Evolutionary conservation across 2,329 filamentous ascomycete species (phyloP), one percentile per base, ranked within the genome.

Genomic region (Colletotrichum destructivum): DNA sequence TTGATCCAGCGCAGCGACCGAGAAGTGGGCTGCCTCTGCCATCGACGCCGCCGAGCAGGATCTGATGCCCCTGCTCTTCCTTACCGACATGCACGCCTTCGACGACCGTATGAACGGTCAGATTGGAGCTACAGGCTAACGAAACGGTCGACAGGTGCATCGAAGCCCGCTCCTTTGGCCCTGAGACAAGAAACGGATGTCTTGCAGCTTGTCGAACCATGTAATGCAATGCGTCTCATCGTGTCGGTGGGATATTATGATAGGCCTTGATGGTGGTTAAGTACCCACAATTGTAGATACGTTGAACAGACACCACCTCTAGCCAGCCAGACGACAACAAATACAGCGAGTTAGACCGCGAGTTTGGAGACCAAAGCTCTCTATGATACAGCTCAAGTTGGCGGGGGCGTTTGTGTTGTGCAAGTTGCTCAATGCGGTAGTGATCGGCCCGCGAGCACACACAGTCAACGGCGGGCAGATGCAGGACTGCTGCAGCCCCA

Each of bases 401-500:
- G 60, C 38, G 52, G 72, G 69, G 47, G 35, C 26, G 60, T 57
- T 61, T 65, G 69, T 64, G 69, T 66, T 62, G 72, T 72, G 69
- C 69, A 72, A 59, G 31, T 60, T 62, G 40, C 56, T 69, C 56
- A 11, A 62, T 11, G 31, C 65, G 47, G 63, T 44, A 59, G 51
- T 55, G 61, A 73, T 69, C 72, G 52, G 46, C 69, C 63, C 47
- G 38, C 60, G 38, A 52, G 55, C 38, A 47, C 26, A 52, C 46
- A 42, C 64, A 69, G 49, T 44, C 47, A 72, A 59, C 55, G 26
- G 23, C 52, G 67, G 62, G 52, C 72, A 56, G 57, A 72, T 73
- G 72, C 64, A 68, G 64, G 55, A 47, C n/a, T 59, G 52, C 51
- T 64, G 65, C 69, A 72, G 65, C 55, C 61, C 56, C 64, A 72